A percentile compares a stretch with the other conserved stretches of the same genome.
These are phyloP conservation scores for Vaccinium darrowii DNA, from an alignment of 148 eudicot genomes.

Conservation along the genomic window DNA sequence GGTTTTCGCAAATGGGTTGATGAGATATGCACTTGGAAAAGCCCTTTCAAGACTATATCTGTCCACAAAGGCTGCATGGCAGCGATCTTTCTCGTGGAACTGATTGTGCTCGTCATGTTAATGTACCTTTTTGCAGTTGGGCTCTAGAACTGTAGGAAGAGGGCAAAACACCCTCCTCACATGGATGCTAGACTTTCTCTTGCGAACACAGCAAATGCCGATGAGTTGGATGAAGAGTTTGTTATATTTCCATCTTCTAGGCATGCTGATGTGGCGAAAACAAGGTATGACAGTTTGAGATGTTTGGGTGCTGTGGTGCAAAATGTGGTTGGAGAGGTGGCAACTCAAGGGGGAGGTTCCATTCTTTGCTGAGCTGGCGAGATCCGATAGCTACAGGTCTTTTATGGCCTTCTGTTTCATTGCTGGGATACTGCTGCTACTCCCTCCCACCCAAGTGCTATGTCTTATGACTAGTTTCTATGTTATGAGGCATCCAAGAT, in stretches of 20 bases:
- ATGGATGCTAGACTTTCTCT: slow-evolving; percentile 41
- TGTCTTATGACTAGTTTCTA: background rate
- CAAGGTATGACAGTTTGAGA: slow-evolving; percentile 40
- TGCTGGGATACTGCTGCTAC: slow-evolving; percentile 34
- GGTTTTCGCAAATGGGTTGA: slow-evolving; percentile 26
- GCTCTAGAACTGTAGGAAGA: slow-evolving; percentile 36
- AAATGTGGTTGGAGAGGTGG: slow-evolving; percentile 42
- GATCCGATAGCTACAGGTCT: slow-evolving; percentile 39
- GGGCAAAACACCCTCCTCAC: slow-evolving; percentile 40
- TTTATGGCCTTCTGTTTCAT: slow-evolving; percentile 28
- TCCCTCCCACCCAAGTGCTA: background rate
- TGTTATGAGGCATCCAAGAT: slow-evolving; percentile 25
- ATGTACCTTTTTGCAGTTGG: slow-evolving; percentile 36
- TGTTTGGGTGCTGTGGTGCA: slow-evolving; percentile 38
- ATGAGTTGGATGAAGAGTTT: slow-evolving; percentile 44
- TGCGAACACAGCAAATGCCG: slow-evolving; percentile 33
- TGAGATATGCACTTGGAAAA: slow-evolving; percentile 39
- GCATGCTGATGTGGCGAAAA: slow-evolving; percentile 22
- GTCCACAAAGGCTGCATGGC: slow-evolving; percentile 34
- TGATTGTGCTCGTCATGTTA: slow-evolving; percentile 33
- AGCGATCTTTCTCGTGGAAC: slow-evolving; percentile 29
- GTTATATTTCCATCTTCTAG: slow-evolving; percentile 41
- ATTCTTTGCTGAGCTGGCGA: slow-evolving; percentile 38
- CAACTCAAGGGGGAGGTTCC: slow-evolving; percentile 41
- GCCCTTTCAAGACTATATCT: slow-evolving; percentile 31